Evolutionary conservation across 2,329 filamentous ascomycete genomes (phyloP).

Genomic region (Cladosporium sp.): DNA sequence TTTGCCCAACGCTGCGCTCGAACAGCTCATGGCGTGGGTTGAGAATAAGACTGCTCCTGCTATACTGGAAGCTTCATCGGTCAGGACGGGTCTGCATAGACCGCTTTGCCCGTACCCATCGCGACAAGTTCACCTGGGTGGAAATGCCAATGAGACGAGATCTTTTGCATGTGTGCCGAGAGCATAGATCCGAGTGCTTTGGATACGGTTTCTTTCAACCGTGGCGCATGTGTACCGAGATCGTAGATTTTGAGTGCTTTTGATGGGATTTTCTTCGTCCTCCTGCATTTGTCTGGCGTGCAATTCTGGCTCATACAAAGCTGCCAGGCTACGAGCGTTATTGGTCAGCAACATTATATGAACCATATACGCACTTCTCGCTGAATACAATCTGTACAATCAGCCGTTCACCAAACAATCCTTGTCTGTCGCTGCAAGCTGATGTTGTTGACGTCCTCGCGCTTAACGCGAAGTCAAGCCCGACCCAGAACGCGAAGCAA

Average conservation of each 20-base stretch:
- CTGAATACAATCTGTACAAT: not conserved
- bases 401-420: not conserved
- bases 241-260: not conserved
- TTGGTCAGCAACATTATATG: not conserved
- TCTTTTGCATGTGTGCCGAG: not conserved
- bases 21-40: slow-evolving; percentile 22
- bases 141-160: not conserved
- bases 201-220: not conserved
- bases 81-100: not conserved
- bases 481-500: not conserved
- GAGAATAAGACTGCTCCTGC: slow-evolving; percentile 23
- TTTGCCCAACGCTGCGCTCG: slow-evolving; percentile 17
- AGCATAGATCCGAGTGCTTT: not conserved
- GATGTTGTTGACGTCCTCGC: not conserved
- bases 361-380: not conserved
- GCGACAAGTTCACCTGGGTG: not conserved
- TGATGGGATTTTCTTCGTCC: not conserved
- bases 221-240: not conserved
- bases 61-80: not conserved
- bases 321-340: too few species aligned
- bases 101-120: slow-evolving; percentile 1
- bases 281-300: not conserved
- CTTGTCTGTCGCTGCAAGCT: too few species aligned
- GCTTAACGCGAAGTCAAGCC: not conserved
- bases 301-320: too few species aligned